A percentile compares a stretch with the other conserved stretches of the same genome.
Conservation (phyloP, 345 rosid species). For the Melaleuca alternifolia region DNA sequence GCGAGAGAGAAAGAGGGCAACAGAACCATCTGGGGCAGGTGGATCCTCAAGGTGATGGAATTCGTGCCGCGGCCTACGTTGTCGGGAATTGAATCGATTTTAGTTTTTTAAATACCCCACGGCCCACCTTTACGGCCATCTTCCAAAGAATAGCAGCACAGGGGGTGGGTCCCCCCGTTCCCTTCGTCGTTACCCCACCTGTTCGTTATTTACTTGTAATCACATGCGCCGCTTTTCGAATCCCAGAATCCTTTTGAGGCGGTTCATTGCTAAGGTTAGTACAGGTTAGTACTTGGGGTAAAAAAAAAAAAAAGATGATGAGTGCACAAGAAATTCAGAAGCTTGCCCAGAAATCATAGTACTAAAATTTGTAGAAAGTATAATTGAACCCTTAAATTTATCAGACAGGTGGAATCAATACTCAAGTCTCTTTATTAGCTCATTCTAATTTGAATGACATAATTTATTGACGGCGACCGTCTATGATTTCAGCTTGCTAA, state of each 20-base stretch:
- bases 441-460: too few species aligned
- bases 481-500: neutral
- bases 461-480: accelerated
- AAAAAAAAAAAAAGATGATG: neutral
- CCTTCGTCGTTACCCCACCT: too few species aligned
- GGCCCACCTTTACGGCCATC: too few species aligned
- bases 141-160: too few species aligned
- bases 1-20: neutral
- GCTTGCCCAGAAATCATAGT: neutral
- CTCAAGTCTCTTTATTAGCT: accelerated
- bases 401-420: too few species aligned
- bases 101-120: neutral
- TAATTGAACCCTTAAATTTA: accelerated
- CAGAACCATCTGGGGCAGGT: neutral
- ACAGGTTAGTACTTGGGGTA: too few species aligned
- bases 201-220: neutral
- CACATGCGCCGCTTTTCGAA: too few species aligned
- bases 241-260: neutral
- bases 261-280: neutral
- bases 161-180: too few species aligned
- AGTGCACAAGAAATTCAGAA: neutral
- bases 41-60: neutral
- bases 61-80: neutral
- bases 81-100: neutral
- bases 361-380: too few species aligned